Evolutionary conservation across 352 stramenopile genomes (phyloP).

Genomic region (Globisporangium emineosum): DNA sequence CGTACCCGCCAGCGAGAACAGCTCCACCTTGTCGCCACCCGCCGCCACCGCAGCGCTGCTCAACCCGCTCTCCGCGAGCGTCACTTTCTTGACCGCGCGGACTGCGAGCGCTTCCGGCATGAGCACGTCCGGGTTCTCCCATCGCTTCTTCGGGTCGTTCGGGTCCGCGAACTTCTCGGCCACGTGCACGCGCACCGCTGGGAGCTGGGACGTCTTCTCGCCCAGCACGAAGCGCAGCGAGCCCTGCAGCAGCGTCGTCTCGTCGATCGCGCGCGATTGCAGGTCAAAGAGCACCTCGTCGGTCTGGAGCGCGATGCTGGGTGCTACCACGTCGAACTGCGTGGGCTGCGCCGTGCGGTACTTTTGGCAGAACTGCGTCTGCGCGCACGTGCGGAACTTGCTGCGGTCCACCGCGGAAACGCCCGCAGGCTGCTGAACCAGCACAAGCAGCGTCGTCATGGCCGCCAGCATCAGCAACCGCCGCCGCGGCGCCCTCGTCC

Average conservation of each 20-base stretch:
- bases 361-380: slow-evolving; percentile 97
- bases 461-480: neutral
- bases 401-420: slow-evolving; percentile 89
- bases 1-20: slow-evolving; percentile 29
- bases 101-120: slow-evolving; percentile 26
- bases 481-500: neutral
- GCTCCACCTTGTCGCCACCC: slow-evolving; percentile 22
- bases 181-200: slow-evolving; percentile 55
- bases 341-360: slow-evolving; percentile 40
- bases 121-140: slow-evolving; percentile 53
- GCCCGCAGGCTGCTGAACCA: neutral
- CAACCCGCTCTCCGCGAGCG: slow-evolving; percentile 30
- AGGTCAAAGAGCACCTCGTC: slow-evolving; percentile 51
- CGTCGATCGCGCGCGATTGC: slow-evolving; percentile 19
- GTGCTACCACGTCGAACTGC: slow-evolving; percentile 30
- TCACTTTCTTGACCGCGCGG: slow-evolving; percentile 36
- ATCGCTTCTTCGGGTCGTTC: slow-evolving; percentile 51
- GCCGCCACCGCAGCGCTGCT: slow-evolving; percentile 13
- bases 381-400: slow-evolving; percentile 98
- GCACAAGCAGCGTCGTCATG: neutral
- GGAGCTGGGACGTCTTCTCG: slow-evolving; percentile 27
- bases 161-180: slow-evolving; percentile 50
- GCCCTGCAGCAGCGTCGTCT: slow-evolving; percentile 32
- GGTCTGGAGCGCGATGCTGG: slow-evolving; percentile 26
- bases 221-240: slow-evolving; percentile 54